Conservation (phyloP, 2,329 filamentous ascomycete species). For the Diaporthe australafricana region DNA sequence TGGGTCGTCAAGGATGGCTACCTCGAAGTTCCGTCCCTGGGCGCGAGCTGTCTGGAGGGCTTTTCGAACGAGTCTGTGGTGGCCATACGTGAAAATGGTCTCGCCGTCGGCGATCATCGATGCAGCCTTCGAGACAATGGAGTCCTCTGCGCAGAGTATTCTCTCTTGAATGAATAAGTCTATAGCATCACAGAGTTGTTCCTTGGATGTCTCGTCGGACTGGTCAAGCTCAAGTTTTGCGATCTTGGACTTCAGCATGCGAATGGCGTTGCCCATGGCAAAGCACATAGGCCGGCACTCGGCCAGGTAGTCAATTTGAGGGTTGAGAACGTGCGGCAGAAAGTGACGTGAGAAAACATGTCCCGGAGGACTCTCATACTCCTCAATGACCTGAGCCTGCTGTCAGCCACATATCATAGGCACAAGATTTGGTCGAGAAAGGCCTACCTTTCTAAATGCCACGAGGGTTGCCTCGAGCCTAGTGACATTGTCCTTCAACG, state of each 20-base stretch:
- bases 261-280: conserved; percentile 96
- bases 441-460: conserved; percentile 85
- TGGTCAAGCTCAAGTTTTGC: conserved; percentile 89
- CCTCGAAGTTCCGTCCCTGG: conserved; percentile 80
- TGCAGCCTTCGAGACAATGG: conserved; percentile 82
- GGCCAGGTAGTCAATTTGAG: conserved; percentile 94
- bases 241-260: conserved; percentile 93
- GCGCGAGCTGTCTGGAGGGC: conserved; percentile 79
- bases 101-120: conserved; percentile 83
- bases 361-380: conserved; percentile 89
- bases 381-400: conserved; percentile 78
- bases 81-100: conserved; percentile 87
- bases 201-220: conserved; percentile 85
- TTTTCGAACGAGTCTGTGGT: conserved; percentile 87
- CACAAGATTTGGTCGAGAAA: background rate
- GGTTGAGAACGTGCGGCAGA: conserved; percentile 89
- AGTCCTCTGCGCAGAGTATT: conserved; percentile 85
- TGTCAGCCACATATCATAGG: conserved; percentile 31
- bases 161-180: conserved; percentile 92
- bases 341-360: conserved; percentile 91
- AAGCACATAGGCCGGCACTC: conserved; percentile 96
- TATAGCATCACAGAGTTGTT: conserved; percentile 81
- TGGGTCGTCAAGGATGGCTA: conserved; percentile 83
- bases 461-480: conserved; percentile 88
- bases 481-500: conserved; percentile 89